phyloP scores from a whole-genome alignment of 768 basidiomycete genomes.

The Boletus coccyginus region DNA sequence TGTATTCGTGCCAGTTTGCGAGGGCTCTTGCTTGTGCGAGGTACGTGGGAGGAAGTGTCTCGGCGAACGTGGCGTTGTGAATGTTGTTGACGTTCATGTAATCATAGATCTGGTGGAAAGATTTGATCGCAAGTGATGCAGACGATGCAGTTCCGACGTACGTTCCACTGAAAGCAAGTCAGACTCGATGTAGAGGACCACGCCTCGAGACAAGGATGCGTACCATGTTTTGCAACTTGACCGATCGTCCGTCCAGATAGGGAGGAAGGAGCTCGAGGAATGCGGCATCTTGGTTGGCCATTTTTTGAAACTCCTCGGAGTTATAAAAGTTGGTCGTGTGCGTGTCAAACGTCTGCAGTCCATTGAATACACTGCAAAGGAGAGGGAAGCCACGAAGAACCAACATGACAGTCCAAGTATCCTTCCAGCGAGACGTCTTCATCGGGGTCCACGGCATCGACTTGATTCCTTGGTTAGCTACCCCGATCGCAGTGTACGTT shows the following conservation, averaged over 20 bases:
- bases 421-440: slow-evolving; percentile 67
- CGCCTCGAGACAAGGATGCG: background rate
- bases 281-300: slow-evolving; percentile 39
- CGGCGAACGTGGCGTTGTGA: slow-evolving; percentile 57
- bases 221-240: slow-evolving; percentile 59
- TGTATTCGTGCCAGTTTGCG: slow-evolving; percentile 73
- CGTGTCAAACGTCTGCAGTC: slow-evolving; percentile 43
- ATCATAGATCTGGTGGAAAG: slow-evolving; percentile 52
- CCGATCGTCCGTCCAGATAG: slow-evolving; percentile 53
- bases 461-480: slow-evolving; percentile 31
- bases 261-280: slow-evolving; percentile 51
- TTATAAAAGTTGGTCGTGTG: slow-evolving; percentile 53
- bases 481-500: background rate
- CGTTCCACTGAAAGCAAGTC: slow-evolving; percentile 41
- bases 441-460: slow-evolving; percentile 61
- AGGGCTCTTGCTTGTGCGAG: slow-evolving; percentile 56
- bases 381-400: slow-evolving; percentile 5
- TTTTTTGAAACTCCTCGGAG: slow-evolving; percentile 49
- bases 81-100: slow-evolving; percentile 72
- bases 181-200: background rate
- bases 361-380: background rate
- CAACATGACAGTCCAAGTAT: slow-evolving; percentile 56
- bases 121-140: background rate
- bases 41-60: slow-evolving; percentile 44
- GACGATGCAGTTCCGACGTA: slow-evolving; percentile 20